Percentiles rank a stretch among this genome's conserved stretches.
These are phyloP conservation scores for Anthracocystis setariae DNA, from an alignment of 1,284 basidiomycete species.

Conservation along the genomic window DNA sequence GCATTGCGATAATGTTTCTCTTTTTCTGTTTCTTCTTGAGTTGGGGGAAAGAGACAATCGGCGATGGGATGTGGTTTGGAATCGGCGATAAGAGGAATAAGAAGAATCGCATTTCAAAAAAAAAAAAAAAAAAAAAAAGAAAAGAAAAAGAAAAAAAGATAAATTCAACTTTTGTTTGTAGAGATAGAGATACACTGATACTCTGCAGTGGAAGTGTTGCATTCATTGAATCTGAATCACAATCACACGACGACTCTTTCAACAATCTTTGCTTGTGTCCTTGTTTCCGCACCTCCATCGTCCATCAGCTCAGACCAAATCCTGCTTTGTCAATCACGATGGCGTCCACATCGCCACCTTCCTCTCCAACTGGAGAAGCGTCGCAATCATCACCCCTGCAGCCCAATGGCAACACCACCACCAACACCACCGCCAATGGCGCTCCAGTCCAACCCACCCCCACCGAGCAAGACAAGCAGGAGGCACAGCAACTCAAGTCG, in stretches of 20 bases:
- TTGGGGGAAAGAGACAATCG: neutral
- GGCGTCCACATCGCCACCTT: conserved; percentile 19
- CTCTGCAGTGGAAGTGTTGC: no score
- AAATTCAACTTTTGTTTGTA: no score
- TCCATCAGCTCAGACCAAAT: no score
- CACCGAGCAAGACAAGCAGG: conserved; percentile 18
- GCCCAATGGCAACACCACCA: conserved; percentile 9
- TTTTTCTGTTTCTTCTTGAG: no score
- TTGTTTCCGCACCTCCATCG: neutral
- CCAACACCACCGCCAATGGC: conserved; percentile 2
- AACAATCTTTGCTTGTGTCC: no score
- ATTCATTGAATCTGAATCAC: no score
- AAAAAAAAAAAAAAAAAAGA: no score
- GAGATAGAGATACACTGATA: no score
- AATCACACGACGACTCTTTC: conserved; percentile 24
- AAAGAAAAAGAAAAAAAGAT: no score
- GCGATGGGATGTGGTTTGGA: neutral
- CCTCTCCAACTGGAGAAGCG: conserved; percentile 9
- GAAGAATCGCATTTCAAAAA: conserved; percentile 7
- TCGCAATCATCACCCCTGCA: neutral
- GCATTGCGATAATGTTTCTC: no score
- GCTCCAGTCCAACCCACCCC: neutral
- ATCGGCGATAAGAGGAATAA: conserved; percentile 3
- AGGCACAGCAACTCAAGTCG: conserved; percentile 62
- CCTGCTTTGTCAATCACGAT: no score